Evolutionary conservation across 2,329 filamentous ascomycete genomes (phyloP), one percentile per base, ranked within the genome.

Genomic region (Penicillium polonicum): DNA sequence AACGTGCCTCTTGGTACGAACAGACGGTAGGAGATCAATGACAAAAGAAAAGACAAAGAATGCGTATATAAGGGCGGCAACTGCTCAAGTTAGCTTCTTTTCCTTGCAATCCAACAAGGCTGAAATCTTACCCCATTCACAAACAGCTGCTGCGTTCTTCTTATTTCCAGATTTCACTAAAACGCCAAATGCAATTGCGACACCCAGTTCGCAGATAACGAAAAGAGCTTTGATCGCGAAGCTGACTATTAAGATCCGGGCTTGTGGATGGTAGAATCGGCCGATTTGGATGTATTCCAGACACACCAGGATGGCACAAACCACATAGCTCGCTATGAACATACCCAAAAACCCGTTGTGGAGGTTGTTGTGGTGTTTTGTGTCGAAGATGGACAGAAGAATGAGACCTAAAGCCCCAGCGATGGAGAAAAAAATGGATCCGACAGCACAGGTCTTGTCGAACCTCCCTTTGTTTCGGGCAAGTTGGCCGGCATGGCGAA

Each of bases 41-140:
- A 58, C 19, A 25, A 58, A 55, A 2, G 56, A 58, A 42, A 58
- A 46, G 29, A 55, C 52, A 46, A 58, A 58, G 45, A 58, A 58
- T 23, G 39, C 56, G 27, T 55, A 55, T n/a, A 58, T 55, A 9
- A 41, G 33, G 2, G 56, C 56, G 27, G 56, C 56, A 23, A 58
- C 56, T 58, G 15, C 10, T 35, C 10, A 5, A 15, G 21, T 58
- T 55, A 58, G 52, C 38, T 27, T 42, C 6, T 19, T 15, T 5
- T 21, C 6, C 25, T 12, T 12, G 13, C 29, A 38, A 8, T 19
- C 19, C 23, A 5, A 49, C 8, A 36, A 9, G 4, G 21, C 29
- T 35, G 9, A 6, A 25, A 21, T 36, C 52, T n/a, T 58, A 58
- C 56, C 52, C 56, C 56, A 58, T 50, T 58, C 56, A 27, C 49